Evolutionary conservation across 75 land plant species (phyloP), one percentile per base, ranked within the genome.

Genomic region (Cupressus sempervirens): DNA sequence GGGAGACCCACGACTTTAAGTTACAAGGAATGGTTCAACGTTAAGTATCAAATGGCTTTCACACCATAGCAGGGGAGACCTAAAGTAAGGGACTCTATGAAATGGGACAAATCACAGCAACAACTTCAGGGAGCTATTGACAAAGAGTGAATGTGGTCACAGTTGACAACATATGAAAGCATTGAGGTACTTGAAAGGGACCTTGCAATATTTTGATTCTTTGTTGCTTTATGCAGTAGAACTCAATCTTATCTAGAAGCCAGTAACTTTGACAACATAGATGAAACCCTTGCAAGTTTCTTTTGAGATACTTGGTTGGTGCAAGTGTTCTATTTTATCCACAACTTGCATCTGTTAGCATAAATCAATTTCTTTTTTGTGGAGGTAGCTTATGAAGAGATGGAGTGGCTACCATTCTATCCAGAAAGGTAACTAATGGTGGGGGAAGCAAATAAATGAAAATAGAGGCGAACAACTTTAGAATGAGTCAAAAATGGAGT

Each of bases 161-260:
- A 93, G 72, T 88, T 97, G 54, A 94, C 93, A 85, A 91, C 96
- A 52, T 93, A 87, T 87, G 96, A 95, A 85, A 93, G 96, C 84
- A 92, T 94, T 82, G 99, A 97, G 98, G 99, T 97, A n/a, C 88
- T 97, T 76, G 98, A 96, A 84, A 93, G 89, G 84, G 99, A 97
- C 84, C 85, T 97, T 86, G 96, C 98, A 41, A 91, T 96, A 77
- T 97, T 97, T 96, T 98, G 99, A 14, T 93, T 97, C 68, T 97
- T 97, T 85, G 91, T 90, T 85, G 96, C 98, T 83, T 86, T 97
- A 74, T 98, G 99, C 26, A 92, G 99, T 89, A 93, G 92, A 81
- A 93, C 95, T 58, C 89, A 97, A 46, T 84, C 92, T 7, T 96
- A 86, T 68, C 75, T 96, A 74, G 87, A 89, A 50, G 87, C 88